Evolutionary conservation across 805 yeast genomes (phyloP).

Genomic region (Candida insectorum): DNA sequence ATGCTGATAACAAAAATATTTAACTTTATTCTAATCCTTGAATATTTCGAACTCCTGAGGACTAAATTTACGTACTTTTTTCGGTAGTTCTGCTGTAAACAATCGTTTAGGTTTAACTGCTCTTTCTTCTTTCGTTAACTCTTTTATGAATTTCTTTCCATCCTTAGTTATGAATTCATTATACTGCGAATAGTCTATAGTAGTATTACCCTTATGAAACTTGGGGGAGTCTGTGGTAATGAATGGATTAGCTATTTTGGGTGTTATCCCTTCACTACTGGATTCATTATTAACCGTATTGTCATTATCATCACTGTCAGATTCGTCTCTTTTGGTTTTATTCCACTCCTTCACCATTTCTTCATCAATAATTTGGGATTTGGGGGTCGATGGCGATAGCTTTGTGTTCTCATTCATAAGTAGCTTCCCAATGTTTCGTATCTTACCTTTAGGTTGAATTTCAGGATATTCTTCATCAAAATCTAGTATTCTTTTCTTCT

Average conservation of each 20-base stretch:
- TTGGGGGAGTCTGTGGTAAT: constrained; percentile 7
- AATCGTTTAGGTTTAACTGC: constrained; percentile 38
- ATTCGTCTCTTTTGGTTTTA: constrained; percentile 1
- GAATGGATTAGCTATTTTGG: constrained; percentile 25
- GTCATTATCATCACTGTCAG: constrained; percentile 5
- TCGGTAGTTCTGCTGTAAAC: constrained; percentile 3
- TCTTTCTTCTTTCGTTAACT: constrained; percentile 26
- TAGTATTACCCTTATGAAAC: background rate
- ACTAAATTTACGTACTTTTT: background rate
- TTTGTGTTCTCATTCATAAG: constrained; percentile 11
- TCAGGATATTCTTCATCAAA: too few species aligned
- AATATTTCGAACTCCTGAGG: constrained; percentile 13
- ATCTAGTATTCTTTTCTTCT: constrained; percentile 2
- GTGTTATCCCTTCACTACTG: constrained; percentile 15
- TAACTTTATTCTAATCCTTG: constrained; percentile 6
- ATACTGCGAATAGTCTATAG: constrained; percentile 30
- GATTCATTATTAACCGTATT: constrained; percentile 3
- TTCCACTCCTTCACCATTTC: constrained; percentile 25
- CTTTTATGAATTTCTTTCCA: constrained; percentile 31
- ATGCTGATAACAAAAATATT: constrained; percentile 10
- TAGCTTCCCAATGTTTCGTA: constrained; percentile 7
- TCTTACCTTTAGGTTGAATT: constrained; percentile 1
- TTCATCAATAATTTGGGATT: constrained; percentile 29
- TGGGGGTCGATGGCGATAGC: constrained; percentile 32
- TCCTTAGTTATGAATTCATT: constrained; percentile 37